Evolutionary conservation across 1,139 yeast genomes (phyloP).

Genomic region (Kodamaea ohmeri): DNA sequence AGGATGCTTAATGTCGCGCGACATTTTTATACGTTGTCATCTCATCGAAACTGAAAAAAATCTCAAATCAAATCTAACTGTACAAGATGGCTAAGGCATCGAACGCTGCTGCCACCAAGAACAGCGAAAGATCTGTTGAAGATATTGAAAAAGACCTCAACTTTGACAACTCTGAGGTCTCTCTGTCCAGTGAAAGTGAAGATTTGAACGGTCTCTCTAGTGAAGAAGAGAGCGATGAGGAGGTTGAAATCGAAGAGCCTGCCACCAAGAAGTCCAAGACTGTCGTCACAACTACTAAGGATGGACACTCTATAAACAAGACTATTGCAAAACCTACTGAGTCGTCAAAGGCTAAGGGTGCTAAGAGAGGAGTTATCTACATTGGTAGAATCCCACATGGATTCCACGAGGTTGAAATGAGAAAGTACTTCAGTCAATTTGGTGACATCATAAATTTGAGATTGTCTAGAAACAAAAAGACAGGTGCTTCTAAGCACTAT

Average conservation of each 20-base stretch:
- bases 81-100: constrained; percentile 7
- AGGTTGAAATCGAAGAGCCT: constrained; percentile 15
- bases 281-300: constrained; percentile 17
- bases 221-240: constrained; percentile 15
- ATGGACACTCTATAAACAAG: constrained; percentile 19
- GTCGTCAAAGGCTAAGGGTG: constrained; percentile 34
- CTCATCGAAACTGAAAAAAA: constrained; percentile 14
- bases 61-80: neutral
- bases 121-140: constrained; percentile 22
- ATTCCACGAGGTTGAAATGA: constrained; percentile 80
- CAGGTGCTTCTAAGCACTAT: constrained; percentile 90
- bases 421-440: constrained; percentile 81
- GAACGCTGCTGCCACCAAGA: constrained; percentile 11
- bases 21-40: constrained; percentile 2
- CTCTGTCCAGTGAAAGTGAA: constrained; percentile 18
- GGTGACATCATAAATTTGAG: constrained; percentile 78
- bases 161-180: constrained; percentile 16
- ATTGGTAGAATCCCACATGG: constrained; percentile 93
- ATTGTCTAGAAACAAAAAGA: constrained; percentile 82
- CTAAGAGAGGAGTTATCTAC: constrained; percentile 66
- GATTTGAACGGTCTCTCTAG: constrained; percentile 26
- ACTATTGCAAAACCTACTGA: constrained; percentile 26
- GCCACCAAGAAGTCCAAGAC: constrained; percentile 13
- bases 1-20: constrained; percentile 1
- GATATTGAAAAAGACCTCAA: constrained; percentile 34